Conservation (phyloP, 148 eudicot species). For the Rhododendron vialii region DNA sequence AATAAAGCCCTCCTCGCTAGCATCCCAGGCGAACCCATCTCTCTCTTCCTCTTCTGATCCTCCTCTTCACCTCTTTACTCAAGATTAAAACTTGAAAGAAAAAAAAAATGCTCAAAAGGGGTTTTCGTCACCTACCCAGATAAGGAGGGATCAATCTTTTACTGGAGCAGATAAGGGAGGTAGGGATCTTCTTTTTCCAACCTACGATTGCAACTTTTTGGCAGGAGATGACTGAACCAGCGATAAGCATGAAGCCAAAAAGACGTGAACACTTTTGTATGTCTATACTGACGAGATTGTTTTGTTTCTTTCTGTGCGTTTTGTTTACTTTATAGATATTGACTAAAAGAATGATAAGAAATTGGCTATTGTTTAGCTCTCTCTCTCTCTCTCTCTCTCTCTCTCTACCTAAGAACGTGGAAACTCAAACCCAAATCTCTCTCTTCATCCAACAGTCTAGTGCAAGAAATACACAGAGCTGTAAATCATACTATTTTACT, state of each 20-base stretch:
- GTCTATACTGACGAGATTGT: background rate
- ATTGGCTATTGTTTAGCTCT: background rate
- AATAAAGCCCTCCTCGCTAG: slow-evolving; percentile 46
- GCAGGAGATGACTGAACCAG: background rate
- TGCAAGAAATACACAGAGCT: background rate
- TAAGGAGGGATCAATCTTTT: background rate
- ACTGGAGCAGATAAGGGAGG: background rate
- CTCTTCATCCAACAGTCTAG: background rate
- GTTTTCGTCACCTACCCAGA: slow-evolving; percentile 12
- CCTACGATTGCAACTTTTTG: slow-evolving; percentile 3
- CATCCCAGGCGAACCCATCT: slow-evolving; percentile 55
- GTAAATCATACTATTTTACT: background rate
- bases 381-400: background rate
- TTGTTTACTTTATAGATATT: background rate
- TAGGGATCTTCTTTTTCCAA: background rate
- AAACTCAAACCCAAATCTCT: background rate
- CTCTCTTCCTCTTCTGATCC: background rate
- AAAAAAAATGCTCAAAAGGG: background rate
- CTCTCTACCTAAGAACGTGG: background rate
- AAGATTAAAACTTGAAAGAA: background rate
- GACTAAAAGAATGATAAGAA: background rate
- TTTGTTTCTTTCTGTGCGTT: background rate
- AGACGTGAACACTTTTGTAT: background rate
- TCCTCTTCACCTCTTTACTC: background rate
- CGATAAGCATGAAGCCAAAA: slow-evolving; percentile 12